Evolutionary conservation across 345 rosid species (phyloP).

Genomic region (Gossypium ekmanianum): DNA sequence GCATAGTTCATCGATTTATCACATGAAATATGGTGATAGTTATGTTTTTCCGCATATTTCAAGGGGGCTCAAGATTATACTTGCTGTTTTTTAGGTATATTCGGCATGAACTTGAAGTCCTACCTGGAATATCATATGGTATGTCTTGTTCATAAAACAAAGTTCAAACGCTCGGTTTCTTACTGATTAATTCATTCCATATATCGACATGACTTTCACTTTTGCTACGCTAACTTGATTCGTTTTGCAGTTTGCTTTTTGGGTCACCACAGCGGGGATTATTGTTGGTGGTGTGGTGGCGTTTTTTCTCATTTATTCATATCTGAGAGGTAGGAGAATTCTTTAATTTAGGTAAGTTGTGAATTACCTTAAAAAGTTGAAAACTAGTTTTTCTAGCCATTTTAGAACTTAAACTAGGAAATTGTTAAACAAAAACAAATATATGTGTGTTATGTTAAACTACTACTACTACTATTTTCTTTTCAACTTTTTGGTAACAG

Average conservation of each 20-base stretch:
- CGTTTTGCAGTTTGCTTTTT: constrained; percentile 78
- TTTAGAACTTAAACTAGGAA: not conserved
- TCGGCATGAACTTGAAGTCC: constrained; percentile 96
- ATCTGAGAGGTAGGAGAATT: constrained; percentile 70
- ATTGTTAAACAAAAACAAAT: not conserved
- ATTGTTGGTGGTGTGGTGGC: constrained; percentile 69
- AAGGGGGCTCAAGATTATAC: not conserved
- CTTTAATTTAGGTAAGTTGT: constrained; percentile 42
- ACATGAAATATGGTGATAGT: not conserved
- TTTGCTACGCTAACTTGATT: not conserved
- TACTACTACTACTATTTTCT: too few species aligned
- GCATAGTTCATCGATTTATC: not conserved
- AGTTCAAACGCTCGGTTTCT: constrained; percentile 4
- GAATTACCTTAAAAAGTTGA: not conserved
- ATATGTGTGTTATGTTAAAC: not conserved
- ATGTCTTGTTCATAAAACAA: constrained; percentile 12
- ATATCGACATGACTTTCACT: not conserved
- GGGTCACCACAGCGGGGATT: constrained; percentile 91
- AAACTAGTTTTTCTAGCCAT: not conserved
- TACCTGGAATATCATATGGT: constrained; percentile 96
- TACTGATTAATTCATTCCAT: not conserved
- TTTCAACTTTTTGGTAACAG: too few species aligned
- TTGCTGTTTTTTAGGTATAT: constrained; percentile 58
- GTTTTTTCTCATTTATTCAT: constrained; percentile 71
- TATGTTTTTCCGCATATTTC: not conserved